phyloP scores from a whole-genome alignment of 75 land plant genomes.

The Picea sitchensis region DNA sequence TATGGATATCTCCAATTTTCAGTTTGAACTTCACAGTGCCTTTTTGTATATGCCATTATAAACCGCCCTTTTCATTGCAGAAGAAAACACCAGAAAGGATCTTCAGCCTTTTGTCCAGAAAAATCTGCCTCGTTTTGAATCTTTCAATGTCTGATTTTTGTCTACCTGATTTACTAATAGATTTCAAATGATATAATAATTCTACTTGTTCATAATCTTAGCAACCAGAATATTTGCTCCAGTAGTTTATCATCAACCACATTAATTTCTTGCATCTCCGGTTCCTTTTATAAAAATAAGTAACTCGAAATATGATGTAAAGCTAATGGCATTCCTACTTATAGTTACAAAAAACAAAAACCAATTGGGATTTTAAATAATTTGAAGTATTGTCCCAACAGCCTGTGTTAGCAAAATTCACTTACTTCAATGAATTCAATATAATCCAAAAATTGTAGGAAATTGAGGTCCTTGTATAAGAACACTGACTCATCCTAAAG shows the following conservation, averaged over 20 bases:
- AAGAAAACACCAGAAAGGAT: too few species aligned
- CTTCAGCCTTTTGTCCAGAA: too few species aligned
- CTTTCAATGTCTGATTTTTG: too few species aligned
- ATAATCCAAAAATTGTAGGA: neutral
- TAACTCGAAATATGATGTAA: neutral
- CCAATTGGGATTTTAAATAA: neutral
- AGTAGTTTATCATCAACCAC: neutral
- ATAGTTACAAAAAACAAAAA: neutral
- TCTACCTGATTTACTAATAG: too few species aligned
- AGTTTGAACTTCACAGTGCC: too few species aligned
- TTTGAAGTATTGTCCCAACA: neutral
- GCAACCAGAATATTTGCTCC: constrained; percentile 3
- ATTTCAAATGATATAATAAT: neutral
- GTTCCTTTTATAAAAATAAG: neutral
- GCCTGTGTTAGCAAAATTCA: neutral
- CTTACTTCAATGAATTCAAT: neutral
- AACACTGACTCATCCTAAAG: neutral
- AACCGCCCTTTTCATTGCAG: too few species aligned
- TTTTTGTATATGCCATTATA: too few species aligned
- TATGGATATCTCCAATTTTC: too few species aligned
- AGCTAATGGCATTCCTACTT: neutral
- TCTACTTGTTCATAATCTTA: neutral
- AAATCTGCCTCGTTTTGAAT: too few species aligned
- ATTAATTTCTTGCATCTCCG: neutral
- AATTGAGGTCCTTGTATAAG: neutral